Base-by-base conservation (phyloP, 2,329 filamentous ascomycete species). In the Stagonosporopsis cucurbitacearum region DNA sequence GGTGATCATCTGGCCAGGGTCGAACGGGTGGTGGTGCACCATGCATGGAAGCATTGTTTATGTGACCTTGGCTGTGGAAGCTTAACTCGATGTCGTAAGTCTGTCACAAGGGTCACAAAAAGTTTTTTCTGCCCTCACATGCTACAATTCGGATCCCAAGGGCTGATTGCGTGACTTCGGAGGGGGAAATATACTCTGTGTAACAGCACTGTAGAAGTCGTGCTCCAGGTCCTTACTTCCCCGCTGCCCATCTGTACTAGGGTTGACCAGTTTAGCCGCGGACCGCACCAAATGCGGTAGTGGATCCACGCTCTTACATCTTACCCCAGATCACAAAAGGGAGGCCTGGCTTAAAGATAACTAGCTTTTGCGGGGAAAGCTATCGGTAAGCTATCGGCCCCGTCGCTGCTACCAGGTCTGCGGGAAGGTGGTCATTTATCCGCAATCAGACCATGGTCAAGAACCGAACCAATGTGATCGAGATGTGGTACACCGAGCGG, bases 231-330 rank as follows among this genome's bases (percentile, higher is more conserved):
- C 32, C 40, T 11, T 37, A 32, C 42, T 49, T 54, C 47, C 47
- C 53, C 53, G 43, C 47, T 17, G 53, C 53, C 47, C 47, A 33
- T 32, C 42, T 19, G 11, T 25, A 36, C 17, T 23, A 32, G 19
- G 28, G 28, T 39, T 32, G 39, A 26, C 28, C 50, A 28, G 17
- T 46, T 58, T 54, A 47, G 45, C 41, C 50, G 36, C 46, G 56
- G 56, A 50, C 56, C 56, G 56, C 33, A n/a, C 26, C 53, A 7
- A 48, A 47, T 33, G 9, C 15, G 36, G 53, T 32, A 56, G 8
- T 0, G 8, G 43, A 47, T 28, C 43, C 43, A 51, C 42, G 37
- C n/a, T 3, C 36, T 6, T n/a, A 19, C 17, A 20, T n/a, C 23
- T 43, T 47, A 56, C 43, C 25, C 36, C 37, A 51, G 42, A 28